A percentile compares a stretch with the other conserved stretches of the same genome.
Evolutionary conservation across 768 basidiomycete species (phyloP).

Genomic region (Lentinula sp.): DNA sequence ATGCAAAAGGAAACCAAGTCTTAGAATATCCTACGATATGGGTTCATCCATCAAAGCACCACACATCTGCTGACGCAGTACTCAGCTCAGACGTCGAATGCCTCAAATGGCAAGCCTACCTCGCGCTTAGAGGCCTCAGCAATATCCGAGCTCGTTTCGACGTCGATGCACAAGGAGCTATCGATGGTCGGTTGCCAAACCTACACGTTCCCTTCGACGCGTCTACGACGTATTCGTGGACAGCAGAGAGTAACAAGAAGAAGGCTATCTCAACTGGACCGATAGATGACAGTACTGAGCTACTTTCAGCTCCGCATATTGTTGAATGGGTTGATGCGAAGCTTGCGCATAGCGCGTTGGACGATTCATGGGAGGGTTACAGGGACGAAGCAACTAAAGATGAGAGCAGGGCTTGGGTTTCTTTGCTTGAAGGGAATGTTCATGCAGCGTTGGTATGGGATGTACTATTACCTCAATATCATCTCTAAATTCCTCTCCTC

Average conservation of each 20-base stretch:
- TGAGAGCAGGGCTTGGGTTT: conserved; percentile 80
- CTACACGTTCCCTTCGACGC: conserved; percentile 46
- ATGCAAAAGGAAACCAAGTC: conserved; percentile 18
- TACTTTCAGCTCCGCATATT: conserved; percentile 63
- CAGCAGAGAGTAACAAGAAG: conserved; percentile 15
- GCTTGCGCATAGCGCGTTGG: conserved; percentile 29
- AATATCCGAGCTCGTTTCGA: conserved; percentile 59
- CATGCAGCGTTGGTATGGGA: conserved; percentile 67
- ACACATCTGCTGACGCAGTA: background rate
- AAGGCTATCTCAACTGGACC: conserved; percentile 7
- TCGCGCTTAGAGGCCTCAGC: conserved; percentile 38
- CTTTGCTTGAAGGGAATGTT: conserved; percentile 69
- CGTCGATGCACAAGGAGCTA: conserved; percentile 60
- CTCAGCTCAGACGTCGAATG: conserved; percentile 51
- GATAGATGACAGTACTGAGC: conserved; percentile 31
- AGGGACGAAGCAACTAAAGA: conserved; percentile 50
- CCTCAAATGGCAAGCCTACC: conserved; percentile 84
- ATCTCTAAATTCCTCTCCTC: too few species aligned
- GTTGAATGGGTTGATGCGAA: conserved; percentile 67
- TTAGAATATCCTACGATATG: conserved; percentile 48
- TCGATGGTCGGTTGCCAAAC: conserved; percentile 65
- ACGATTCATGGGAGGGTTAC: conserved; percentile 61
- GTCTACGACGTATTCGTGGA: conserved; percentile 10
- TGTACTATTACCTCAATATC: conserved; percentile 1
- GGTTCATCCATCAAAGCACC: conserved; percentile 37